Conservation (phyloP, 345 rosid genomes). For the Lepidium didymum region DNA sequence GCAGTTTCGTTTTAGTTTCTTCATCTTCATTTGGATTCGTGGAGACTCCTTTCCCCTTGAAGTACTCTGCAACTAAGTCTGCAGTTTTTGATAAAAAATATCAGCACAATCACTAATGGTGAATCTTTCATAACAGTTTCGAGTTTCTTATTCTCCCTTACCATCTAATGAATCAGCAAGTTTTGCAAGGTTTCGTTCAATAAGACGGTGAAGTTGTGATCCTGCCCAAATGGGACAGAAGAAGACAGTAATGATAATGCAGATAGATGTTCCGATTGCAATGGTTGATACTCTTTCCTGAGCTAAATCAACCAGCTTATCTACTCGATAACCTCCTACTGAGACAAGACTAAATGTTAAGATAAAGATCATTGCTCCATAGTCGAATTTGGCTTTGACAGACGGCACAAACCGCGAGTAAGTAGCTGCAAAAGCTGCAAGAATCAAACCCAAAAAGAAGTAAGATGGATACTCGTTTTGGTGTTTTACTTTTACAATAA, state of each 20-base stretch:
- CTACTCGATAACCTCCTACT: conserved; percentile 58
- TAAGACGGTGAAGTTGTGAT: conserved; percentile 53
- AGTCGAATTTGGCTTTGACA: conserved; percentile 62
- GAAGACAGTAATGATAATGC: conserved; percentile 49
- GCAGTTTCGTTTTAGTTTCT: conserved; percentile 28
- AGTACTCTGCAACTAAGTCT: conserved; percentile 49
- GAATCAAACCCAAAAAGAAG: neutral
- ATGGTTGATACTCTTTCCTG: conserved; percentile 56
- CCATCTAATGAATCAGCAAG: conserved; percentile 62
- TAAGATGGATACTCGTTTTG: neutral
- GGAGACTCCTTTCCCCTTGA: conserved; percentile 25
- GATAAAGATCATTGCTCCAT: conserved; percentile 70
- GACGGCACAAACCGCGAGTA: conserved; percentile 73
- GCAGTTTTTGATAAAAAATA: conserved; percentile 11
- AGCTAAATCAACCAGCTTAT: conserved; percentile 48
- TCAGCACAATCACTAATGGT: neutral
- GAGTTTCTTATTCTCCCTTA: conserved; percentile 5
- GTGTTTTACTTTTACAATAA: too few species aligned
- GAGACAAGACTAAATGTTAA: conserved; percentile 73
- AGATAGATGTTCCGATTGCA: conserved; percentile 52
- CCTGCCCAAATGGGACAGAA: conserved; percentile 80
- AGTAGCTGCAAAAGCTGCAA: conserved; percentile 63
- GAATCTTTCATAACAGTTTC: neutral
- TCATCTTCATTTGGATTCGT: conserved; percentile 16
- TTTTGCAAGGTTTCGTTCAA: conserved; percentile 48